Base-by-base conservation (phyloP, 2,329 filamentous ascomycete genomes). In the Fusarium coffeatum region DNA sequence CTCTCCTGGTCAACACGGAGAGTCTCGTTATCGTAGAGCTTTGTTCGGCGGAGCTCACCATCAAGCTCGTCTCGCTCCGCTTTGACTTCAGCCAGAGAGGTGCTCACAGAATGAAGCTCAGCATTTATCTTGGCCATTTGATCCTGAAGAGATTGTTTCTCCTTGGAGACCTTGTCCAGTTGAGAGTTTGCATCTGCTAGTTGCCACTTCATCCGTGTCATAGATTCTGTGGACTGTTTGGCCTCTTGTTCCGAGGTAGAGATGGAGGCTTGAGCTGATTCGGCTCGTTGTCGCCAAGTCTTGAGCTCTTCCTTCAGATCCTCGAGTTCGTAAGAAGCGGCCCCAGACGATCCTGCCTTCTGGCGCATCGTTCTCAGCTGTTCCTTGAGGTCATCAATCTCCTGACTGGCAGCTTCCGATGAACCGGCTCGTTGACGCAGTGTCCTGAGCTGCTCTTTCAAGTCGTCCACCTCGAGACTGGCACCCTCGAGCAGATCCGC, bases 11-110 rank as follows among this genome's bases (percentile, higher is more conserved):
- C 90, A 47, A 91, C 77, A 15, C 85, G 86, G 71, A 88, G 85
- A 2, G 85, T 87, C 61, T 90, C 87, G 57, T 85, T 85, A 50
- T 87, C 87, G 57, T 86, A 85, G 41, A 87, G 83, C 65, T 82
- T 83, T n/a, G 83, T 76, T 25, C 84, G 83, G 46, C 84, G 83
- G 22, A 93, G 80, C 72, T 91, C 88, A 32, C 80, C 85, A 59
- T 90, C 86, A 22, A 92, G 79, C 74, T 91, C 89, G 72, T 92
- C 89, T 13, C 90, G 86, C 72, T 93, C 90, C 3, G 88, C 86
- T 76, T 89, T 86, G 11, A 85, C 79, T 68, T 90, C 88, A 15
- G 85, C 83, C 15, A 89, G 80, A 1, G 86, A 85, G n/a, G 82
- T 80, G 50, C 85, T 85, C 23, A 90, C 79, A 34, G 86, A 83